Evolutionary conservation across 768 basidiomycete species (phyloP).

Genomic region (Austroboletus eburneus): DNA sequence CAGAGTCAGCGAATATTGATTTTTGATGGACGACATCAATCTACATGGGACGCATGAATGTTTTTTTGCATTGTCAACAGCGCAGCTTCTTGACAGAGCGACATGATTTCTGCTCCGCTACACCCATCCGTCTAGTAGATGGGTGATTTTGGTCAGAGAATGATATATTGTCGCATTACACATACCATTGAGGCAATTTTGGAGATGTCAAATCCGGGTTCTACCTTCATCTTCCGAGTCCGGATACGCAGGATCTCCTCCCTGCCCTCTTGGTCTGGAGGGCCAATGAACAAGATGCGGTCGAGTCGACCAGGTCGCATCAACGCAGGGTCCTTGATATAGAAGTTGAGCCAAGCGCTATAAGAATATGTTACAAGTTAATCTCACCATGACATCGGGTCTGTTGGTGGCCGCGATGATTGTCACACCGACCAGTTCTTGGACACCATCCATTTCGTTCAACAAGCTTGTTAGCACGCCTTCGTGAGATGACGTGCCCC

Average conservation of each 20-base stretch:
- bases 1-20: too few species aligned
- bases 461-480: slow-evolving; percentile 90
- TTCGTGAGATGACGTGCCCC: slow-evolving; percentile 60
- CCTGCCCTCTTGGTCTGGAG: slow-evolving; percentile 75
- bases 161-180: background rate
- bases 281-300: slow-evolving; percentile 90
- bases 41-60: slow-evolving; percentile 70
- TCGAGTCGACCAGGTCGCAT: slow-evolving; percentile 95
- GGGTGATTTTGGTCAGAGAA: slow-evolving; percentile 6
- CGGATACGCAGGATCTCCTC: slow-evolving; percentile 84
- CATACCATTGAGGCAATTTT: slow-evolving; percentile 67
- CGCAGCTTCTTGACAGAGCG: slow-evolving; percentile 95
- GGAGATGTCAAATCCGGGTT: slow-evolving; percentile 59
- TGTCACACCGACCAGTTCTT: slow-evolving; percentile 92
- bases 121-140: slow-evolving; percentile 79
- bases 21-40: slow-evolving; percentile 22
- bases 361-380: background rate
- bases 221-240: slow-evolving; percentile 75
- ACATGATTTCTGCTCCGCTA: slow-evolving; percentile 91
- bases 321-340: slow-evolving; percentile 79
- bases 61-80: slow-evolving; percentile 86
- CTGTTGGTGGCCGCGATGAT: slow-evolving; percentile 95
- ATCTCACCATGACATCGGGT: slow-evolving; percentile 82
- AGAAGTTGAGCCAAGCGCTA: background rate
- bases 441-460: slow-evolving; percentile 98